phyloP scores from a whole-genome alignment of 2,329 filamentous ascomycete genomes.

The Atkinsonella texensis region DNA sequence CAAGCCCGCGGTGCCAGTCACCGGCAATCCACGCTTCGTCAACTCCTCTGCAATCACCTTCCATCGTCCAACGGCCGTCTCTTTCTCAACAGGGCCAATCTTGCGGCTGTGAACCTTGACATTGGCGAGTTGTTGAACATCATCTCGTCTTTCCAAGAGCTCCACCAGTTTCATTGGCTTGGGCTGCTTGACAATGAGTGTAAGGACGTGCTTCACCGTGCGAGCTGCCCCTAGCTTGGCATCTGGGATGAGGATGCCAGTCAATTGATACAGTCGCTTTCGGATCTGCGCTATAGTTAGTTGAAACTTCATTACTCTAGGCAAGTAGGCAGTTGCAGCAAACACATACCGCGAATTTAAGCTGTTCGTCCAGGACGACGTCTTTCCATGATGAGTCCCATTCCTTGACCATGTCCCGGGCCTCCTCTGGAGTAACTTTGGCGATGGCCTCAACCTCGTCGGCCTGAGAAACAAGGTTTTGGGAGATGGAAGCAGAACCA shows the following conservation, averaged over 20 bases:
- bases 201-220: conserved; percentile 43
- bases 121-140: conserved; percentile 48
- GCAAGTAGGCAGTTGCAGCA: neutral
- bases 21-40: conserved; percentile 46
- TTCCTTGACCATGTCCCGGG: conserved; percentile 27
- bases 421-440: conserved; percentile 25
- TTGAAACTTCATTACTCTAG: neutral
- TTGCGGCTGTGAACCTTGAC: conserved; percentile 54
- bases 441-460: conserved; percentile 14
- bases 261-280: conserved; percentile 72
- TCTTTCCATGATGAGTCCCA: conserved; percentile 47
- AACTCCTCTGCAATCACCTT: conserved; percentile 69
- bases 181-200: conserved; percentile 38
- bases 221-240: conserved; percentile 45
- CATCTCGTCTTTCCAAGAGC: conserved; percentile 34
- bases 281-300: conserved; percentile 43
- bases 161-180: conserved; percentile 53
- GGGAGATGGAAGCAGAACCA: conserved; percentile 21
- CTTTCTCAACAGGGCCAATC: conserved; percentile 59
- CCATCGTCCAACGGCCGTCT: conserved; percentile 60
- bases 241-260: conserved; percentile 66
- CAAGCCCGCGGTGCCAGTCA: conserved; percentile 32
- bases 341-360: conserved; percentile 63
- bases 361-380: conserved; percentile 41
- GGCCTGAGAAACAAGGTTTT: conserved; percentile 19